Percentiles rank a stretch among this genome's conserved stretches.
Evolutionary conservation across 768 basidiomycete genomes (phyloP).

Genomic region (Leccinum subgranulosum): DNA sequence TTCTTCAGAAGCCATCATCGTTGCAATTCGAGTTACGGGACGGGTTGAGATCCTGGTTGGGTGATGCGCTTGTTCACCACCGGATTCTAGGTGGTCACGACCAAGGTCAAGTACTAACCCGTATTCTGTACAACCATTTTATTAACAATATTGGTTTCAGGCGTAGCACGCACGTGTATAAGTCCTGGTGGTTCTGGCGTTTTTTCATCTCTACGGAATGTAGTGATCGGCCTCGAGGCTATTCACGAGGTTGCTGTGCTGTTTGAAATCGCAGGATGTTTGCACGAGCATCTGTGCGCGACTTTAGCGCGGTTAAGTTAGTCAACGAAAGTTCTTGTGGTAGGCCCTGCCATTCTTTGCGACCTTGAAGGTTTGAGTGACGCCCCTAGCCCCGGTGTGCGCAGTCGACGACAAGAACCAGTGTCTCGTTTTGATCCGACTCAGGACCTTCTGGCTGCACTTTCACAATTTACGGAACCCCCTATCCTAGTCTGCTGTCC

Average conservation of each 20-base stretch:
- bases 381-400: background rate
- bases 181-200: background rate
- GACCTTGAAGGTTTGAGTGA: background rate
- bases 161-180: background rate
- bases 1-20: slow-evolving; percentile 9
- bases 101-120: background rate
- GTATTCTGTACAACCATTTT: background rate
- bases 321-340: background rate
- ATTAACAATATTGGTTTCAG: background rate
- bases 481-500: background rate
- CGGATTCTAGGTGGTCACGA: background rate
- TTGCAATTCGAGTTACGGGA: background rate
- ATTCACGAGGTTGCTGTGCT: slow-evolving; percentile 11
- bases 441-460: background rate
- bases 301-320: background rate
- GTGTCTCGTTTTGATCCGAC: slow-evolving; percentile 10
- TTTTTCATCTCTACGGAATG: background rate
- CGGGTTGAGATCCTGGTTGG: background rate
- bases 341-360: background rate
- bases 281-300: background rate
- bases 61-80: background rate
- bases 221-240: slow-evolving; percentile 10
- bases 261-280: background rate
- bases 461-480: slow-evolving; percentile 5
- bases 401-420: background rate